Evolutionary conservation across 2,329 filamentous ascomycete genomes (phyloP).

Genomic region (Epichloe sylvatica): DNA sequence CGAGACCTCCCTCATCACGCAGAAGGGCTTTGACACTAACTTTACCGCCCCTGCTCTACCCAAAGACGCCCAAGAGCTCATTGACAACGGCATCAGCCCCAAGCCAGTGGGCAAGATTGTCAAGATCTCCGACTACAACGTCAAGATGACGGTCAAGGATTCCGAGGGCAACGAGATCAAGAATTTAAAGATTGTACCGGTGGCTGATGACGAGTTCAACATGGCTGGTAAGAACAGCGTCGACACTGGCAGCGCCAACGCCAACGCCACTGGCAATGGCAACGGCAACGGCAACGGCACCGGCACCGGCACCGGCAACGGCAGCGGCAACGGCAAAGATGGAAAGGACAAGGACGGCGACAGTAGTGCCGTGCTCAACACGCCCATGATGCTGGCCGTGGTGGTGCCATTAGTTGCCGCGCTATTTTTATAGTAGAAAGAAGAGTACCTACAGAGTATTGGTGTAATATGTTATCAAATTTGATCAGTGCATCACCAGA

Average conservation of each 20-base stretch:
- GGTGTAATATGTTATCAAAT: too few species aligned
- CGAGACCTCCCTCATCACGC: conserved; percentile 49
- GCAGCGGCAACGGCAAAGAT: neutral
- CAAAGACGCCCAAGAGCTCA: conserved; percentile 53
- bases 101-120: conserved; percentile 55
- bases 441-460: too few species aligned
- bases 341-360: conserved; percentile 9
- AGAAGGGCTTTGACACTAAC: conserved; percentile 56
- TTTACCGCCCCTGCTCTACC: conserved; percentile 64
- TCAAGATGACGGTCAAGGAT: conserved; percentile 31
- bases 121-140: conserved; percentile 48
- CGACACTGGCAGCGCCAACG: conserved; percentile 16
- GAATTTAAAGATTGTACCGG: conserved; percentile 33
- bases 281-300: conserved; percentile 6
- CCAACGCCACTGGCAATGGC: conserved; percentile 10
- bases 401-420: conserved; percentile 21
- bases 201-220: conserved; percentile 32
- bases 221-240: conserved; percentile 28
- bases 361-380: conserved; percentile 15
- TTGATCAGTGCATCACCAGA: too few species aligned
- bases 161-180: conserved; percentile 27
- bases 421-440: conserved; percentile 17
- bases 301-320: conserved; percentile 1
- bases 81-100: conserved; percentile 58
- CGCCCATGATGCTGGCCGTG: conserved; percentile 20